Base-by-base conservation (phyloP, 768 basidiomycete genomes). In the Russula brevipes region DNA sequence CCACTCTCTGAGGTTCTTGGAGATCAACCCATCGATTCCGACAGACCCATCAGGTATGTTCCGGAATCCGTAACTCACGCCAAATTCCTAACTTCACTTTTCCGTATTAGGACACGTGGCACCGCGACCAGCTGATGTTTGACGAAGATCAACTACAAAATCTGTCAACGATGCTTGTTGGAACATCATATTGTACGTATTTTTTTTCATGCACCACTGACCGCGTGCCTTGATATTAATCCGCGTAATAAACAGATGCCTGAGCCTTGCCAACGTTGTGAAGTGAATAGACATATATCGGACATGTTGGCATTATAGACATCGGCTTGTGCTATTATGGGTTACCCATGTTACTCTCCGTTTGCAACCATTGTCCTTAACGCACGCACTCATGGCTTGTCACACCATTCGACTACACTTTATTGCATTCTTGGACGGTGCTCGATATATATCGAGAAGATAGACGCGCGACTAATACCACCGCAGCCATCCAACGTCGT, bases 71-170 rank as follows among this genome's bases (percentile, higher is more conserved):
- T 16, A 31, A 30, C 45, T 12, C 11, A 39, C 19, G 57, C 10
- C 44, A 41, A n/a, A 49, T n/a, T 46, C 10, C 39, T 52, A n/a
- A 60, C 24, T 5, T 10, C 44, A 19, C 2, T 7, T 16, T 55
- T 49, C 63, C 45, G 24, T 67, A 66, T 54, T 72, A 93, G 86
- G 93, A 95, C 72, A 92, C 90, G 41, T 94, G 91, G 91, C 89
- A 91, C 70, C 90, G 88, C 70, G 93, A 96, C 74, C 90, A 94
- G 70, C 80, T 83, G 55, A 80, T 82, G 57, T 95, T 96, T 73
- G 85, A 91, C 70, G 93, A 96, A 74, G 93, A 95, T 70, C 93
- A 94, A 70, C 74, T 94, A 54, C 88, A 91, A 72, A 88, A 85
- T 68, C 81, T 96, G 68, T 90, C 91, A 31, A 86, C 87, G 44